Conservation (phyloP, 1,139 yeast genomes). For the Kodamaea alishanica region DNA sequence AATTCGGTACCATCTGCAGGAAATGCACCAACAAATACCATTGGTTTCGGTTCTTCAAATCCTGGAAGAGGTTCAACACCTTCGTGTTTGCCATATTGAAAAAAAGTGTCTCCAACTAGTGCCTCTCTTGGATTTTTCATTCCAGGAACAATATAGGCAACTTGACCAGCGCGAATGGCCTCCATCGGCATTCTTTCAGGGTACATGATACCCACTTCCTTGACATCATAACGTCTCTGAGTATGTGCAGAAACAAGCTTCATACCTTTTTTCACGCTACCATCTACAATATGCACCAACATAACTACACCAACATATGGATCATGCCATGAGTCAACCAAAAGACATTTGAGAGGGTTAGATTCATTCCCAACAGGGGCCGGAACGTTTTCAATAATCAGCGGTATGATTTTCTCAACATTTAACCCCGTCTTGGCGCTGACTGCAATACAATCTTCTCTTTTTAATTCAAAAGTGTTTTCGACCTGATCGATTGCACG, state of each 20-base stretch:
- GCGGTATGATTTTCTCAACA: constrained; percentile 72
- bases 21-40: constrained; percentile 98
- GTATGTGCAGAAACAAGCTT: constrained; percentile 78
- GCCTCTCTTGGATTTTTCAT: constrained; percentile 89
- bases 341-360: constrained; percentile 66
- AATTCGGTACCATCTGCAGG: constrained; percentile 95
- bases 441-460: constrained; percentile 74
- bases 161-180: constrained; percentile 78
- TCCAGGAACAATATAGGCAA: constrained; percentile 89
- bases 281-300: constrained; percentile 82
- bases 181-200: constrained; percentile 75
- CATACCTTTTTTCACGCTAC: constrained; percentile 68
- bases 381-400: constrained; percentile 74
- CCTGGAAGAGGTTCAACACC: constrained; percentile 82
- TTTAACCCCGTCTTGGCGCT: constrained; percentile 90
- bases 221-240: constrained; percentile 71
- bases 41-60: constrained; percentile 93
- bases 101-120: constrained; percentile 85
- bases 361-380: constrained; percentile 54
- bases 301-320: constrained; percentile 90
- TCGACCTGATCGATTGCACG: constrained; percentile 81
- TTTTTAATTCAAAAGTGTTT: constrained; percentile 72
- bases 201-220: constrained; percentile 93
- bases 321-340: constrained; percentile 98
- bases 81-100: constrained; percentile 59